Evolutionary conservation across 2,329 filamentous ascomycete species (phyloP).

Genomic region (Calonectria montana): DNA sequence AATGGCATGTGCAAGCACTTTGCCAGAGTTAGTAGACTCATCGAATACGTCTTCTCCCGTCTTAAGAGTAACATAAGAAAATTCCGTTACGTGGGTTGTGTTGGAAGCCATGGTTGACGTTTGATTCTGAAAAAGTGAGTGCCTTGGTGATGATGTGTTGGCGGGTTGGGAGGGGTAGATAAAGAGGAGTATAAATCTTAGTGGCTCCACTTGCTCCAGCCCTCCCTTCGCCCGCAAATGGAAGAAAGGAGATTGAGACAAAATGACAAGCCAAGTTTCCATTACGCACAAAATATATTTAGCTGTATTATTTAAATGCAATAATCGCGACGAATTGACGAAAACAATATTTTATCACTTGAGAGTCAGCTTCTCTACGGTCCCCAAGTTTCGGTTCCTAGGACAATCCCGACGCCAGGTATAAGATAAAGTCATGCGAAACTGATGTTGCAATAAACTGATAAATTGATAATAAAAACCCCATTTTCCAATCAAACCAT

Average conservation of each 20-base stretch:
- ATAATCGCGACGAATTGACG: not conserved
- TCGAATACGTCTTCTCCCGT: slow-evolving; percentile 29
- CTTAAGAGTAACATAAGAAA: slow-evolving; percentile 34
- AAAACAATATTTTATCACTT: too few relatives aligned
- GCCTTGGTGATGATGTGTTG: not conserved
- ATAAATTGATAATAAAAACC: too few relatives aligned
- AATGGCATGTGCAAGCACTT: slow-evolving; percentile 27
- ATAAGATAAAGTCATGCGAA: too few relatives aligned
- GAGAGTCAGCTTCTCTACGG: too few relatives aligned
- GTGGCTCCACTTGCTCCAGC: slow-evolving; percentile 1
- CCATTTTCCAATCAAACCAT: too few relatives aligned
- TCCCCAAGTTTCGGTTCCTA: too few relatives aligned
- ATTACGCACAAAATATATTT: not conserved
- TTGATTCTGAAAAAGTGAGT: not conserved
- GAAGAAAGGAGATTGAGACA: slow-evolving; percentile 5
- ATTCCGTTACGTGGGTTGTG: slow-evolving; percentile 35
- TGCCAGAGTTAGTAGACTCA: slow-evolving; percentile 25
- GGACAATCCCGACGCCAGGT: too few relatives aligned
- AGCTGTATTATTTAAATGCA: too few relatives aligned
- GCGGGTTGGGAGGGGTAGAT: not conserved
- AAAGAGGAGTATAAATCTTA: not conserved
- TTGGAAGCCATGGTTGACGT: slow-evolving; percentile 30
- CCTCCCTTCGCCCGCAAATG: slow-evolving; percentile 6
- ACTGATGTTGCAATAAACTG: too few relatives aligned
- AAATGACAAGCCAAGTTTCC: not conserved